Evolutionary conservation across 2,329 filamentous ascomycete species (phyloP).

Genomic region (Dactylellina drechsleri): DNA sequence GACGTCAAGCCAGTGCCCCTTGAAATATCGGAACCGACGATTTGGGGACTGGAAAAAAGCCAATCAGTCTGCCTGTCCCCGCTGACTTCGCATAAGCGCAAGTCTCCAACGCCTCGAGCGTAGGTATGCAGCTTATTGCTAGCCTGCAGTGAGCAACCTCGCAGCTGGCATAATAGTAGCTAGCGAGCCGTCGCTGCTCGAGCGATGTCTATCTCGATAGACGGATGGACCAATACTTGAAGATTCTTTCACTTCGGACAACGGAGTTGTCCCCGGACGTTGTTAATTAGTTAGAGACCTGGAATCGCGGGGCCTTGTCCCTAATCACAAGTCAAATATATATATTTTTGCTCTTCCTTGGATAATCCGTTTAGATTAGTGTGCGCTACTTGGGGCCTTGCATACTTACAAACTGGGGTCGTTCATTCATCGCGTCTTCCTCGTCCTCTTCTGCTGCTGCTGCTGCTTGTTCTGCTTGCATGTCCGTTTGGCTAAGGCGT

Average conservation of each 20-base stretch:
- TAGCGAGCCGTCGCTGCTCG: no score
- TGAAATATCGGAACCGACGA: constrained; percentile 36
- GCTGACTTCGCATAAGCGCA: constrained; percentile 7
- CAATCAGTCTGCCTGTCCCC: constrained; percentile 29
- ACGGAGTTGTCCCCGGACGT: no score
- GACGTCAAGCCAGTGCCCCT: constrained; percentile 27
- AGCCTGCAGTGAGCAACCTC: no score
- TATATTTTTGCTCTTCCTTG: background rate
- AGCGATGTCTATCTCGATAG: no score
- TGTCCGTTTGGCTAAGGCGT: constrained; percentile 17
- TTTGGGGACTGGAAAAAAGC: constrained; percentile 18
- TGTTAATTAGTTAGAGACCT: no score
- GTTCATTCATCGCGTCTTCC: constrained; percentile 1
- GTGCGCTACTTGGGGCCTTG: constrained; percentile 9
- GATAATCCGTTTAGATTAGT: constrained; percentile 13
- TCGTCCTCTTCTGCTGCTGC: background rate
- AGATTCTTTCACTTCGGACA: no score
- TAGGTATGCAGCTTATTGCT: no score
- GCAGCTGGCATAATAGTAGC: no score
- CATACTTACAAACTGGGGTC: background rate
- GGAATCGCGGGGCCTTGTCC: no score
- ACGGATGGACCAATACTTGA: no score
- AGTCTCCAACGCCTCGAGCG: background rate
- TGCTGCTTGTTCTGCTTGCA: constrained; percentile 1
- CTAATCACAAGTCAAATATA: background rate